Conservation (phyloP, 306 rosid species). For the Medicago truncatula region MtrunA17r5.0-ANR NC_053049.1:34781501-34782000, state of each 20-base stretch:
- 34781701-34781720: conserved; percentile 51
- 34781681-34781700: conserved; percentile 68
- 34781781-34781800: conserved; percentile 47
- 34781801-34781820: conserved; percentile 61
- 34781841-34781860: conserved; percentile 61
- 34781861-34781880: conserved; percentile 62
- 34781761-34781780: conserved; percentile 80
- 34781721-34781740: conserved; percentile 80
- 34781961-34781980: conserved; percentile 31
- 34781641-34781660: conserved; percentile 63
- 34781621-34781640: conserved; percentile 67
- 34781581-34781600: conserved; percentile 55
- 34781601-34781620: conserved; percentile 63
- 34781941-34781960: conserved; percentile 96
- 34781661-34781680: conserved; percentile 79
- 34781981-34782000: background rate
- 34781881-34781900: conserved; percentile 68
- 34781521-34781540: conserved; percentile 91
- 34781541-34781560: conserved; percentile 87
- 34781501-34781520: conserved; percentile 72
- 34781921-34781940: conserved; percentile 83
- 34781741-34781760: conserved; percentile 86
- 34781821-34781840: conserved; percentile 68
- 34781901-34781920: conserved; percentile 83
- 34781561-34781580: conserved; percentile 76